Conservation (phyloP, 176 grass and related monocot genomes). For the Cenchrus fungigraminus region DNA sequence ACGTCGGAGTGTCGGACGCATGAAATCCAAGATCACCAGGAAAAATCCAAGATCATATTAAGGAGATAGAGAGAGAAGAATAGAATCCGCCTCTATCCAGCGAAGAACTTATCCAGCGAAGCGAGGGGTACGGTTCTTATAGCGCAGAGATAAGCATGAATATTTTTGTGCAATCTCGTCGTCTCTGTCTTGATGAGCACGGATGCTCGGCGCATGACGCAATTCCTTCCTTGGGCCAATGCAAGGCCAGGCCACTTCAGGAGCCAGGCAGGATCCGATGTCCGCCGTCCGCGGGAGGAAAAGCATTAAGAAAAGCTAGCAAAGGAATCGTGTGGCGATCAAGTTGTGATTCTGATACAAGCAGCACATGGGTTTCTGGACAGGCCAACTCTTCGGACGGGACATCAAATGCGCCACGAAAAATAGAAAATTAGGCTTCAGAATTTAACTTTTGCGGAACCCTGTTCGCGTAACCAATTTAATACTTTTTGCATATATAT, state of each 20-base stretch:
- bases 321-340: slow-evolving; percentile 5
- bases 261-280: slow-evolving; percentile 1
- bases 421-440: background rate
- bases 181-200: background rate
- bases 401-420: background rate
- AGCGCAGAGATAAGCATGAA: slow-evolving; percentile 36
- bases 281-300: background rate
- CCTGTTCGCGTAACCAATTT: background rate
- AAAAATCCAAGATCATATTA: too few species aligned
- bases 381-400: background rate
- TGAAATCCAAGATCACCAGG: background rate
- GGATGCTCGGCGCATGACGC: background rate
- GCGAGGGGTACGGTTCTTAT: background rate
- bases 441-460: background rate
- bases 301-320: slow-evolving; percentile 2
- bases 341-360: slow-evolving; percentile 1
- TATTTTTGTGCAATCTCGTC: slow-evolving; percentile 11
- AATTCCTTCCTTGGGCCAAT: background rate
- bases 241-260: background rate
- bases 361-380: background rate
- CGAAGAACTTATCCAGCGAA: too few species aligned
- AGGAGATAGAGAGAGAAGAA: too few species aligned
- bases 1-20: too few species aligned
- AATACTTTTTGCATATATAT: background rate
- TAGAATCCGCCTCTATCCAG: too few species aligned